A percentile compares a stretch with the other conserved stretches of the same genome.
Evolutionary conservation across 495 filamentous ascomycete genomes (phyloP).

Genomic region (Friedmanniomyces simplex): DNA sequence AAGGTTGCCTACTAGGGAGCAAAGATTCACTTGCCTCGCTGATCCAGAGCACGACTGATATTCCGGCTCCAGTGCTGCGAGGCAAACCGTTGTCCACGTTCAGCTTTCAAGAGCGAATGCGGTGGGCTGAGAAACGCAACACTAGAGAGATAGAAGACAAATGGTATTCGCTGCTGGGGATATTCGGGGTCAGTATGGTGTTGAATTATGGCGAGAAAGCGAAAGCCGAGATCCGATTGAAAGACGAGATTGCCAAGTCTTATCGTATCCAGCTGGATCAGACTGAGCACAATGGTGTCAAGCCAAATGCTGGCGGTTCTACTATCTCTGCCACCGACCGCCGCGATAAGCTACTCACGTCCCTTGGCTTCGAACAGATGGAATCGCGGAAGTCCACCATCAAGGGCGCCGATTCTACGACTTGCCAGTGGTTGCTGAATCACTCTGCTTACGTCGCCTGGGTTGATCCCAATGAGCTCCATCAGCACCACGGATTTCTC

Average conservation of each 20-base stretch:
- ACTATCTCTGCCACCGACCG: neutral
- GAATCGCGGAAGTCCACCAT: conserved; percentile 1
- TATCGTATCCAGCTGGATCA: neutral
- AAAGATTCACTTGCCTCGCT: neutral
- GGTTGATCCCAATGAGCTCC: conserved; percentile 6
- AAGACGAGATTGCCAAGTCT: neutral
- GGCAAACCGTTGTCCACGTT: neutral
- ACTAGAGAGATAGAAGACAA: conserved; percentile 12
- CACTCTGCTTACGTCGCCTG: conserved; percentile 18
- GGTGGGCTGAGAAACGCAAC: conserved; percentile 1
- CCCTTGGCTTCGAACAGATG: conserved; percentile 1
- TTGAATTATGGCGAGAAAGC: conserved; percentile 12
- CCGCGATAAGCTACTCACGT: neutral
- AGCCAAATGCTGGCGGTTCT: too few relatives aligned
- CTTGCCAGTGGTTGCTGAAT: conserved; percentile 22
- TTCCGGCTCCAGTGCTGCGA: neutral
- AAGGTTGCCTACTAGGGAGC: neutral
- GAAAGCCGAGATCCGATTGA: neutral
- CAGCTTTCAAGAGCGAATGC: neutral
- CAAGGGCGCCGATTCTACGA: conserved; percentile 1
- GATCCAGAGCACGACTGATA: neutral
- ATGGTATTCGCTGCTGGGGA: conserved; percentile 16
- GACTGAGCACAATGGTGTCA: neutral
- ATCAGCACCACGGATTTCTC: conserved; percentile 29
- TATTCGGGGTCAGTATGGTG: conserved; percentile 9